A percentile compares a stretch with the other conserved stretches of the same genome.
These are phyloP conservation scores for Pistacia vera DNA, from an alignment of 345 rosid species.

Conservation along the genomic window DNA sequence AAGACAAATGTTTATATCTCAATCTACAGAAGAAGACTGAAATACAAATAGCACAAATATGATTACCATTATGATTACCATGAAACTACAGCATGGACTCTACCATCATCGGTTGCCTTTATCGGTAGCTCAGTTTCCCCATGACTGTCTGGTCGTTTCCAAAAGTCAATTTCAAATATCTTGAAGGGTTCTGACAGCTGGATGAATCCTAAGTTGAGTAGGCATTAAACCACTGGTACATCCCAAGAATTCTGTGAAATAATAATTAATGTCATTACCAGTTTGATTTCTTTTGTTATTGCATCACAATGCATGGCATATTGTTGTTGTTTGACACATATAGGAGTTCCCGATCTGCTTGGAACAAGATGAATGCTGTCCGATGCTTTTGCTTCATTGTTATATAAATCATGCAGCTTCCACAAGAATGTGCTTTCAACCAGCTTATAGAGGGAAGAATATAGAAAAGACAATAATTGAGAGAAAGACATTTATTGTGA, in stretches of 20 bases:
- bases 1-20: background rate
- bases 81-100: conserved; percentile 76
- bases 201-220: conserved; percentile 49
- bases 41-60: conserved; percentile 13
- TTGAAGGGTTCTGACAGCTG: conserved; percentile 94
- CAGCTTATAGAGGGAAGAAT: conserved; percentile 43
- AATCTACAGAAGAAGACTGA: background rate
- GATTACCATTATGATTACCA: conserved; percentile 80
- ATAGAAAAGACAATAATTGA: conserved; percentile 14
- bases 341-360: conserved; percentile 49
- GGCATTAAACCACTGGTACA: conserved; percentile 30
- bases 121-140: conserved; percentile 55
- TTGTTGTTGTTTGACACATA: conserved; percentile 62
- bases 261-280: conserved; percentile 46
- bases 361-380: conserved; percentile 77
- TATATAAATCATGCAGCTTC: conserved; percentile 66
- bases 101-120: conserved; percentile 63
- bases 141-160: conserved; percentile 81
- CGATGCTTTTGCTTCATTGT: conserved; percentile 47
- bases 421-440: conserved; percentile 71
- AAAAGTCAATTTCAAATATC: conserved; percentile 90
- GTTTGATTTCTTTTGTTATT: conserved; percentile 62
- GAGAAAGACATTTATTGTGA: conserved; percentile 7
- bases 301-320: conserved; percentile 86
- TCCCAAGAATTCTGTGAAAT: conserved; percentile 16